Evolutionary conservation across 2,329 filamentous ascomycete species (phyloP).

Genomic region (Fusarium buxicola): DNA sequence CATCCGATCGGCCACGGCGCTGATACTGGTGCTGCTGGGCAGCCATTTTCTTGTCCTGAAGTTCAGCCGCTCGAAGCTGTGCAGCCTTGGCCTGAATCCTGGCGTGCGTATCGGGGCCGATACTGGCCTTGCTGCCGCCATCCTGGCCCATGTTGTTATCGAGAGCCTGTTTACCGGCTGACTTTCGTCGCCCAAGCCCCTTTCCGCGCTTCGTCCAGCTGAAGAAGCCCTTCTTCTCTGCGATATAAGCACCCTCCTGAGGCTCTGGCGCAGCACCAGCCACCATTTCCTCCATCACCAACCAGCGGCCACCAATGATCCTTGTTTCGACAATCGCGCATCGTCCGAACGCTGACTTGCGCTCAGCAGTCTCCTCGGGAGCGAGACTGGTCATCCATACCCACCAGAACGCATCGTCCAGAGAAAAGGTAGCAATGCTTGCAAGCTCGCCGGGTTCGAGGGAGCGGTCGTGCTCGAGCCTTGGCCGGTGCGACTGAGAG

Average conservation of each 20-base stretch:
- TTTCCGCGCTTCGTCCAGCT: slow-evolving; percentile 81
- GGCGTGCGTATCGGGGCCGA: slow-evolving; percentile 91
- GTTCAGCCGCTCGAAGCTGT: slow-evolving; percentile 79
- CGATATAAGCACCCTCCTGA: slow-evolving; percentile 87
- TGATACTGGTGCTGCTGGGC: slow-evolving; percentile 52
- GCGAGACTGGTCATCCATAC: slow-evolving; percentile 99
- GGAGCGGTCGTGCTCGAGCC: slow-evolving; percentile 73
- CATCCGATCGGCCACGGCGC: slow-evolving; percentile 67
- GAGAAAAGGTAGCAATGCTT: slow-evolving; percentile 84
- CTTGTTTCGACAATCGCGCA: slow-evolving; percentile 92
- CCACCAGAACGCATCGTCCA: slow-evolving; percentile 99
- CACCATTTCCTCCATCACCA: slow-evolving; percentile 96
- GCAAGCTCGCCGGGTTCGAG: slow-evolving; percentile 94
- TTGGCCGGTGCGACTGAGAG: slow-evolving; percentile 84
- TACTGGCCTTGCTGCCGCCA: slow-evolving; percentile 80
- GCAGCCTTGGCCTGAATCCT: slow-evolving; percentile 92
- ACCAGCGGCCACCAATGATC: slow-evolving; percentile 85
- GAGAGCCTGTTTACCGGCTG: slow-evolving; percentile 71
- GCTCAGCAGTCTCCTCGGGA: slow-evolving; percentile 83
- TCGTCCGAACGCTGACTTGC: slow-evolving; percentile 93
- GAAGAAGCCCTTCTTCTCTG: slow-evolving; percentile 95
- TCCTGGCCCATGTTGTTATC: slow-evolving; percentile 58
- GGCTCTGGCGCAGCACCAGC: slow-evolving; percentile 91
- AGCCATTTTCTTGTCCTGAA: slow-evolving; percentile 64
- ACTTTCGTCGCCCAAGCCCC: slow-evolving; percentile 74